Percentiles rank a stretch among this genome's conserved stretches.
Conservation (phyloP, 1,139 yeast species). For the Scheffersomyces titani region DNA sequence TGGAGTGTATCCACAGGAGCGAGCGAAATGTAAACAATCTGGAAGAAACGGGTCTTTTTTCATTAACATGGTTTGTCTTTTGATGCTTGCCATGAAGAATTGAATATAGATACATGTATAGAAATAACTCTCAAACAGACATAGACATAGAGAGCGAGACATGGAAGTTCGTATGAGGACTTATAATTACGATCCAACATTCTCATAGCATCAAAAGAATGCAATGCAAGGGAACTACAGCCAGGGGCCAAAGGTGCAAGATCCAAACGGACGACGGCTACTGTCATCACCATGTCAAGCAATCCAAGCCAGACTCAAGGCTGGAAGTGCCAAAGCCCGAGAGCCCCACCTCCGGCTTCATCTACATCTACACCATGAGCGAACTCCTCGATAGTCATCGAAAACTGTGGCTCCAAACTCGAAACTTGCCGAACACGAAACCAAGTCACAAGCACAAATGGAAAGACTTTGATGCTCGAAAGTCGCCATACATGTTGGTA, state of each 20-base stretch:
- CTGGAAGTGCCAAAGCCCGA: conserved; percentile 5
- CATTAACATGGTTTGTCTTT: background rate
- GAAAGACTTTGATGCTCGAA: conserved; percentile 40
- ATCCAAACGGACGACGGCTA: conserved; percentile 20
- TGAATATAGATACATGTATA: background rate
- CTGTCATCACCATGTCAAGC: conserved; percentile 27
- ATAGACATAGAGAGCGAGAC: background rate
- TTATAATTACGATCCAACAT: background rate
- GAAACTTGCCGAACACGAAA: conserved; percentile 30
- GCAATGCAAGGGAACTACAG: conserved; percentile 36
- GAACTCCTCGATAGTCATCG: conserved; percentile 31
- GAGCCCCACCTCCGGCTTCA: conserved; percentile 33
- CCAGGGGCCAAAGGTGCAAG: conserved; percentile 32
- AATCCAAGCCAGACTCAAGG: background rate
- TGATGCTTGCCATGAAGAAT: background rate
- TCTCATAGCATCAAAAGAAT: background rate
- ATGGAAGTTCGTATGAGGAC: background rate
- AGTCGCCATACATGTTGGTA: conserved; percentile 40
- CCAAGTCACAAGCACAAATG: conserved; percentile 25
- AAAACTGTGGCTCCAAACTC: conserved; percentile 31
- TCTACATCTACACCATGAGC: conserved; percentile 54
- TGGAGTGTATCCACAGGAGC: background rate
- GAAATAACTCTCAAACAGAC: background rate
- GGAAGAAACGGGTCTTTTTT: background rate
- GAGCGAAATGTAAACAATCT: conserved; percentile 1